phyloP scores from a whole-genome alignment of 2,329 filamentous ascomycete species.

The Didymella keratinophila region DNA sequence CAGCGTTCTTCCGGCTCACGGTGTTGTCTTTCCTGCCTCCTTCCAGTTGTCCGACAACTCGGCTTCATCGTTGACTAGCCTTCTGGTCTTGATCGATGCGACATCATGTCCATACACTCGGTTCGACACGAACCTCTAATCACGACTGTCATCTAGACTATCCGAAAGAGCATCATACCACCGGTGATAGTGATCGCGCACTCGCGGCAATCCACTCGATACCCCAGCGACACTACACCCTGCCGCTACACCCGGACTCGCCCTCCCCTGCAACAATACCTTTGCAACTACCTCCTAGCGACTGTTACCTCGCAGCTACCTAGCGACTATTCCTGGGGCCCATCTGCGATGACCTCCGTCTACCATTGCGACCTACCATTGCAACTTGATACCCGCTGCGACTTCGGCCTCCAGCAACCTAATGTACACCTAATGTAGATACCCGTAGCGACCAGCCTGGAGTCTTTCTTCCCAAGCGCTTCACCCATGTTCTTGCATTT shows the following conservation, averaged over 20 bases:
- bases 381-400: constrained; percentile 7
- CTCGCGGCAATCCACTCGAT: constrained; percentile 9
- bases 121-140: constrained; percentile 20
- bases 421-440: not conserved
- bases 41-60: constrained; percentile 13
- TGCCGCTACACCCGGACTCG: constrained; percentile 8
- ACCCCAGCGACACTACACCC: constrained; percentile 13
- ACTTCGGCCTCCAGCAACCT: constrained; percentile 10
- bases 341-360: constrained; percentile 10
- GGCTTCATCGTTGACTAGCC: constrained; percentile 23
- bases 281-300: constrained; percentile 24
- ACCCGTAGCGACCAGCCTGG: constrained; percentile 33
- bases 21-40: constrained; percentile 22
- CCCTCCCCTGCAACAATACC: constrained; percentile 23
- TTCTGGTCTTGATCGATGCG: constrained; percentile 23
- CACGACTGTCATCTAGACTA: constrained; percentile 24
- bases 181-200: constrained; percentile 27
- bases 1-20: constrained; percentile 17
- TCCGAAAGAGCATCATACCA: constrained; percentile 24
- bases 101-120: constrained; percentile 16
- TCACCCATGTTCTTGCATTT: constrained; percentile 22
- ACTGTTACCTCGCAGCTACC: constrained; percentile 14
- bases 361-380: constrained; percentile 3
- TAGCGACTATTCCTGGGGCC: not conserved
- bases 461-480: constrained; percentile 20